Base-by-base conservation (phyloP, 1,139 yeast species). In the Pichia sp. region DNA sequence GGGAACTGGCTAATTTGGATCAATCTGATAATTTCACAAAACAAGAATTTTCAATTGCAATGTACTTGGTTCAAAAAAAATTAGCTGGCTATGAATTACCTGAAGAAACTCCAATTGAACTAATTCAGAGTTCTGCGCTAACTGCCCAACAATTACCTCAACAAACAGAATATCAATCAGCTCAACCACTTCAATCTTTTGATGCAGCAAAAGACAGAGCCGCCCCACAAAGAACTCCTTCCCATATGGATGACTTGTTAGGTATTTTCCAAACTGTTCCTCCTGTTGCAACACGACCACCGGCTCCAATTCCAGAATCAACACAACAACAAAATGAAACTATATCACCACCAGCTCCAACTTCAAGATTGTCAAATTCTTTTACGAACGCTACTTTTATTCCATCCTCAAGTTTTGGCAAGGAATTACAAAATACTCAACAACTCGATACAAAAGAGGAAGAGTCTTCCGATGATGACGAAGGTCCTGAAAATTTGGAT, bases 1-100 rank as follows among this genome's bases (percentile, higher is more conserved):
- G 99, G 99, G 97, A 92, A 63, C 72, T 92, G 58, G 80, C 97
- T 6, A 97, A 94, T 63, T 75, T 89, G 50, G 86, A 87, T 56
- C 87, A 89, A 63, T 79, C 89, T 38, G 97, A 97, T 31, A 75
- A 76, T 41, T 87, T 94, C 59, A 74, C 87, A 35, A 81, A 76
- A 58, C 70, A 78, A 51, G 98, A 92, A 63, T 92, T 94, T 64
- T 80, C 95, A 2, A 84, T 92, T 60, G 97, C 98, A 12, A 84
- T 92, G 84, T 92, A 83, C 61, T 74, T 92, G 56, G 94, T 92
- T 11, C 95, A 89, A 64, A 87, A 82, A 64, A 83, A 78, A 57
- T 70, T 89, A 49, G 74, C 85, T 2, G 97, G 97, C 20, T 54
- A 55, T 46, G 78, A 74, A 27, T 71, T 92, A 53, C 98, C 98